These are phyloP conservation scores for Blastomyces gilchristii DNA, from an alignment of 2,329 filamentous ascomycete genomes.

Conservation along the genomic window DNA sequence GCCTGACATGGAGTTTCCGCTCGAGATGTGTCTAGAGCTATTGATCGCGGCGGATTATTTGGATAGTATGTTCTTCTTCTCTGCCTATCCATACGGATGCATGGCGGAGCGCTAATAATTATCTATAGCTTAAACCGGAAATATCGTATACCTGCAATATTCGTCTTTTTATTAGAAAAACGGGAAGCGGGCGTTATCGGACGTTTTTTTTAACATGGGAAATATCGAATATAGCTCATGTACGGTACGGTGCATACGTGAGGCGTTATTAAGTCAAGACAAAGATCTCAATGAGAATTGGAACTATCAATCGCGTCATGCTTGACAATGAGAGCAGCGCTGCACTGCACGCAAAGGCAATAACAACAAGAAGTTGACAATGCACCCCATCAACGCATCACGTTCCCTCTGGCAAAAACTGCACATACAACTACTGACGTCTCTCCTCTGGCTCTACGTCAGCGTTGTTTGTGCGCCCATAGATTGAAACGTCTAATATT, in stretches of 20 bases:
- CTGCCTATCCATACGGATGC: not conserved
- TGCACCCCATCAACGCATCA: slow-evolving; percentile 7
- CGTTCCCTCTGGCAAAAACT: slow-evolving; percentile 16
- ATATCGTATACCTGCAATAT: not conserved
- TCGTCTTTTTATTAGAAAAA: not conserved
- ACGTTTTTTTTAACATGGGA: not conserved
- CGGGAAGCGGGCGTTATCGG: not conserved
- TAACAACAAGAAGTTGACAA: not conserved
- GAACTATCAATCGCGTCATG: not conserved
- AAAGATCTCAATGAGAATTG: not conserved
- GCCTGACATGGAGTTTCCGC: slow-evolving; percentile 56
- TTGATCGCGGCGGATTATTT: slow-evolving; percentile 59
- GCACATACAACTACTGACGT: not conserved
- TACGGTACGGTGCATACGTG: not conserved
- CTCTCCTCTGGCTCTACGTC: slow-evolving; percentile 5
- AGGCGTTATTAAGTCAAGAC: not conserved
- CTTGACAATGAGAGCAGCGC: not conserved
- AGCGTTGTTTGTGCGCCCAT: not conserved
- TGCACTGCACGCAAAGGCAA: not conserved
- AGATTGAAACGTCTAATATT: slow-evolving; percentile 6
- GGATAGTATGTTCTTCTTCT: slow-evolving; percentile 28
- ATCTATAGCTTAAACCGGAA: not conserved
- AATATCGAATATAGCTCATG: not conserved
- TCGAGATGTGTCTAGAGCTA: slow-evolving; percentile 55
- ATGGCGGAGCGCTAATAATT: not conserved